A percentile compares a stretch with the other conserved stretches of the same genome.
Conservation (phyloP, 2,329 filamentous ascomycete species). For the Pseudocercospora eumusae region DNA sequence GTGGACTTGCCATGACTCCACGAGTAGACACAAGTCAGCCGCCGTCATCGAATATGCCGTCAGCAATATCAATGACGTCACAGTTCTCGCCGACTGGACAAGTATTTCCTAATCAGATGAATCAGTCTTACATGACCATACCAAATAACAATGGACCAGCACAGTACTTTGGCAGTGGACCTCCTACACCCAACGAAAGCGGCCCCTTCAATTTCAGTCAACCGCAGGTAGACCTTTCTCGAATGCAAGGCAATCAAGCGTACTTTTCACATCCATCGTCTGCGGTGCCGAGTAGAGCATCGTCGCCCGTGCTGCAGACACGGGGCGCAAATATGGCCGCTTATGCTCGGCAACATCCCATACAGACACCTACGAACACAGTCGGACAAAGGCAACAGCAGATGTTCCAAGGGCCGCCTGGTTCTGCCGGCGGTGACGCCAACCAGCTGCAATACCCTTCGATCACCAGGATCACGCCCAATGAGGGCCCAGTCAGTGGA, state of each 20-base stretch:
- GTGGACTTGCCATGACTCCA: constrained; percentile 74
- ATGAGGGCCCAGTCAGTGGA: constrained; percentile 76
- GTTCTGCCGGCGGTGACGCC: constrained; percentile 20
- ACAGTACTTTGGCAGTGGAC: constrained; percentile 37
- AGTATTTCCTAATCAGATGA: constrained; percentile 35
- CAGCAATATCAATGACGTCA: constrained; percentile 34
- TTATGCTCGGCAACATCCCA: constrained; percentile 36
- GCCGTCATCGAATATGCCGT: constrained; percentile 35
- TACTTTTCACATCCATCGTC: constrained; percentile 39
- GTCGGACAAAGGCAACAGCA: constrained; percentile 25
- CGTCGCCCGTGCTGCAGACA: constrained; percentile 61
- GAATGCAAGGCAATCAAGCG: constrained; percentile 31
- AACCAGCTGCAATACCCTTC: constrained; percentile 19
- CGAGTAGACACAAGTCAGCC: constrained; percentile 62
- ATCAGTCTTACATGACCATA: constrained; percentile 40
- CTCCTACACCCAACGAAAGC: constrained; percentile 37
- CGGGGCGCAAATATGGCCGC: constrained; percentile 39
- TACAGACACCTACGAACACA: constrained; percentile 35
- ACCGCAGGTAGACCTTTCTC: constrained; percentile 29
- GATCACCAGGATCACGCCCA: constrained; percentile 63
- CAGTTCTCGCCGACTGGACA: constrained; percentile 47
- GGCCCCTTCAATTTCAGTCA: constrained; percentile 33
- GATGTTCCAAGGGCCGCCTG: constrained; percentile 24
- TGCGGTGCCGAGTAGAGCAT: constrained; percentile 65
- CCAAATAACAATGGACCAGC: constrained; percentile 34